A percentile compares a stretch with the other conserved stretches of the same genome.
phyloP scores from a whole-genome alignment of 257 asterid genomes.

The Solanum pimpinellifolium region DNA sequence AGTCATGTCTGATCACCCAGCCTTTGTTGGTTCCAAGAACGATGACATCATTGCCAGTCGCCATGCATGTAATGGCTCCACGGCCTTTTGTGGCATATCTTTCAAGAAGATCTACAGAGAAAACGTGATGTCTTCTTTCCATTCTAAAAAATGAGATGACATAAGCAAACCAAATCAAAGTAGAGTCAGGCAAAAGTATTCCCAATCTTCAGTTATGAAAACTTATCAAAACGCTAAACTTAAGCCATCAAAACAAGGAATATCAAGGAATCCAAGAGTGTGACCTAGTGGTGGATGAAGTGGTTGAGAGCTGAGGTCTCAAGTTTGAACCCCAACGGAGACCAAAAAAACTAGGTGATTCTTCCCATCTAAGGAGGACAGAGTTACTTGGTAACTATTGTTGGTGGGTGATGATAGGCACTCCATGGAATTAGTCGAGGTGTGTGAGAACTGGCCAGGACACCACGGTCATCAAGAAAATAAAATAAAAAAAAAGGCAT shows the following conservation, averaged over 20 bases:
- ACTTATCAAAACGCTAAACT: not conserved
- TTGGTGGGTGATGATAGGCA: too few relatives aligned
- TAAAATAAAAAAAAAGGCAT: not conserved
- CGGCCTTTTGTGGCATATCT: slow-evolving; percentile 87
- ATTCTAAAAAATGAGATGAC: slow-evolving; percentile 6
- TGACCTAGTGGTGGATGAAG: not conserved
- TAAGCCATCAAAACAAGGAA: not conserved
- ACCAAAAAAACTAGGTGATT: not conserved
- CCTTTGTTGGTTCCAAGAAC: slow-evolving; percentile 91
- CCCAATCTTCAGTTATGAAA: not conserved
- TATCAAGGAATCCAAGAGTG: not conserved
- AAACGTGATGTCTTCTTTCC: slow-evolving; percentile 68
- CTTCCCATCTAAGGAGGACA: not conserved
- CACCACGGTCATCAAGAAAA: not conserved
- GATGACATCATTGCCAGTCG: slow-evolving; percentile 91
- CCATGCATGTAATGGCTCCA: slow-evolving; percentile 87
- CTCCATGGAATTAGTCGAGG: too few relatives aligned
- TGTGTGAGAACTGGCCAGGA: not conserved
- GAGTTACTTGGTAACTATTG: not conserved
- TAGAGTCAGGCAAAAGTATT: not conserved
- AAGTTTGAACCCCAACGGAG: not conserved
- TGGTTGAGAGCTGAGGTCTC: not conserved
- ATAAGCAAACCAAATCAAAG: not conserved
- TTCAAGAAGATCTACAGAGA: slow-evolving; percentile 85
- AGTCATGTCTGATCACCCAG: slow-evolving; percentile 90